These are phyloP conservation scores for Candida xyloterini DNA, from an alignment of 805 yeast species.

Conservation along the genomic window DNA sequence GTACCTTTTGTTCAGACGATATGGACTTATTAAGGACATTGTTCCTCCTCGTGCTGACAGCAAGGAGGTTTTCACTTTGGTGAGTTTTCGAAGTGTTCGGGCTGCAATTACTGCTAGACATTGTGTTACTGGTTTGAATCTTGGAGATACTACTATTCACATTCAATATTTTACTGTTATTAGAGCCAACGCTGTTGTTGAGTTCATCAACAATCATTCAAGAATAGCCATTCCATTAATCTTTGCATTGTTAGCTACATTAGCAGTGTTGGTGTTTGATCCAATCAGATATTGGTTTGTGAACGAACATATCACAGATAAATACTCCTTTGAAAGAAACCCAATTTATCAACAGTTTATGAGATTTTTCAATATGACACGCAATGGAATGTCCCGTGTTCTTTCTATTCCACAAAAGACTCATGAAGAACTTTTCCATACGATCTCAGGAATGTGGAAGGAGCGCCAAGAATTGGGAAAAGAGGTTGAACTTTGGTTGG, in stretches of 20 bases:
- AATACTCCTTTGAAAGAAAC: conserved; percentile 48
- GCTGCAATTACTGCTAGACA: conserved; percentile 85
- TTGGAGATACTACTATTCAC: conserved; percentile 67
- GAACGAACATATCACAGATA: conserved; percentile 65
- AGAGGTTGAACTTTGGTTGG: conserved; percentile 72
- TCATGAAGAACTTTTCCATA: conserved; percentile 15
- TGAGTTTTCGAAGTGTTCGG: conserved; percentile 54
- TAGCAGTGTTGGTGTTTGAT: conserved; percentile 85
- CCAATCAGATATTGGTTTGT: conserved; percentile 86
- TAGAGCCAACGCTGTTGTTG: conserved; percentile 50
- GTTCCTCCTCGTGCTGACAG: conserved; percentile 48
- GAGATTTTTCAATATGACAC: conserved; percentile 27
- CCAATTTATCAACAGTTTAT: conserved; percentile 37
- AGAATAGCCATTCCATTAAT: conserved; percentile 78
- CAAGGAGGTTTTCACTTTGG: conserved; percentile 44
- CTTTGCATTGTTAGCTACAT: conserved; percentile 72
- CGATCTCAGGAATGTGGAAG: conserved; percentile 47
- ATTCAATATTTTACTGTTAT: conserved; percentile 64
- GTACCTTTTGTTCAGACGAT: conserved; percentile 78
- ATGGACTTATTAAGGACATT: conserved; percentile 80
- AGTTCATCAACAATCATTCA: conserved; percentile 69
- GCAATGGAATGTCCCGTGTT: conserved; percentile 25
- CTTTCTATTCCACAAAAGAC: conserved; percentile 14
- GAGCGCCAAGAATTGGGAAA: conserved; percentile 68
- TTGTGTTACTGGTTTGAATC: conserved; percentile 77